Evolutionary conservation across 768 basidiomycete genomes (phyloP).

Genomic region (Termitomyces sp.): DNA sequence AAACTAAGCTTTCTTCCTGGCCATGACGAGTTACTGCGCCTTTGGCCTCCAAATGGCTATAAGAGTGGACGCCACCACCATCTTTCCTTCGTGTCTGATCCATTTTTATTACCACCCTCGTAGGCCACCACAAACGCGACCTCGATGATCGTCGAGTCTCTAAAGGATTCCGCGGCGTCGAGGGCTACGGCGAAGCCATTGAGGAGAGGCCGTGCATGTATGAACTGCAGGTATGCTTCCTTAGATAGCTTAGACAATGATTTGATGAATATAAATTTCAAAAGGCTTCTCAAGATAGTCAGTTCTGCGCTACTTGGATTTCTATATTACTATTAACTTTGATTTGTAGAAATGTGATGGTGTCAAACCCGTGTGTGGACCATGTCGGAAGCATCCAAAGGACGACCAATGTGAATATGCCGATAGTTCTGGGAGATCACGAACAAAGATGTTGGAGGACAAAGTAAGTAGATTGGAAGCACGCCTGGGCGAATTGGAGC

Average conservation of each 20-base stretch:
- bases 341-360: conserved; percentile 63
- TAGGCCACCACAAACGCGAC: conserved; percentile 17
- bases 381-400: conserved; percentile 54
- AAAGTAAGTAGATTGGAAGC: conserved; percentile 50
- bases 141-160: conserved; percentile 35
- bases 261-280: background rate
- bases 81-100: conserved; percentile 27
- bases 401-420: conserved; percentile 70
- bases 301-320: conserved; percentile 14
- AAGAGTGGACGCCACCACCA: conserved; percentile 26
- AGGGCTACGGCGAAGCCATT: conserved; percentile 35
- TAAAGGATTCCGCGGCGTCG: conserved; percentile 25
- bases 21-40: conserved; percentile 6
- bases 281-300: conserved; percentile 48
- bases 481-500: conserved; percentile 52
- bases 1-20: background rate
- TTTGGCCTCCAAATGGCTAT: conserved; percentile 22
- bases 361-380: conserved; percentile 56
- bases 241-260: background rate
- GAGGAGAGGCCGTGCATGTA: conserved; percentile 50
- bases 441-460: conserved; percentile 57
- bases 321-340: conserved; percentile 2
- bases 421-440: conserved; percentile 56
- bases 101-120: conserved; percentile 24
- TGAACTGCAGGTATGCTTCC: conserved; percentile 42